phyloP scores from a whole-genome alignment of 192 early-diverging fungal genomes.

The Mortierella claussenii region DNA sequence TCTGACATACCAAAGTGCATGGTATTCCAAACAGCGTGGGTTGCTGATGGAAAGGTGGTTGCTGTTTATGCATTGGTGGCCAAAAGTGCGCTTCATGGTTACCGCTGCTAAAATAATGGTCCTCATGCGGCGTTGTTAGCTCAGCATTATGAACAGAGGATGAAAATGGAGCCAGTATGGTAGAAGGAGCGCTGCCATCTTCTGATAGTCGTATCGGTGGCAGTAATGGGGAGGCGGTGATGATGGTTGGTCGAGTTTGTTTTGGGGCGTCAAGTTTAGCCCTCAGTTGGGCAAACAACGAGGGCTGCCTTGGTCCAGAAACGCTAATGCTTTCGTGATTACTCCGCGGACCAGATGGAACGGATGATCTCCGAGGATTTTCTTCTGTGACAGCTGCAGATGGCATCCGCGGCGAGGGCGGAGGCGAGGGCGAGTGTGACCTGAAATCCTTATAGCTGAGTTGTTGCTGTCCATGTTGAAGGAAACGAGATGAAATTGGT shows the following conservation, averaged over 20 bases:
- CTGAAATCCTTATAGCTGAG: not conserved
- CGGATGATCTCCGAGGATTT: conserved; percentile 17
- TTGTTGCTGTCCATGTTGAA: conserved; percentile 12
- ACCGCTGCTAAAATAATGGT: too few species aligned
- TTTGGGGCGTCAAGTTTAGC: conserved; percentile 32
- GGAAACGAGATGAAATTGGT: not conserved
- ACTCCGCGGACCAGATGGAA: conserved; percentile 32
- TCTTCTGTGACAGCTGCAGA: not conserved
- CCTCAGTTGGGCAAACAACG: conserved; percentile 38
- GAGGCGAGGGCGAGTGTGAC: not conserved
- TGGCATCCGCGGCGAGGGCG: not conserved
- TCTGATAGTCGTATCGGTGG: not conserved
- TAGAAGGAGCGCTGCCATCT: not conserved
- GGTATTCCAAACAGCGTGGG: conserved; percentile 30
- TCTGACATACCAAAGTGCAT: conserved; percentile 23
- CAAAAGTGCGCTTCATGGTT: too few species aligned
- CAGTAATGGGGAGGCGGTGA: conserved; percentile 17
- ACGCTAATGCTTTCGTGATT: not conserved
- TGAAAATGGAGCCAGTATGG: not conserved
- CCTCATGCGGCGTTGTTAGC: too few species aligned
- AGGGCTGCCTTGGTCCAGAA: conserved; percentile 15
- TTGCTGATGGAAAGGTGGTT: too few species aligned
- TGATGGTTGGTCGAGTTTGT: conserved; percentile 15
- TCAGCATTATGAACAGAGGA: too few species aligned
- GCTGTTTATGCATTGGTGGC: not conserved